Base-by-base conservation (phyloP, 352 stramenopile genomes). In the Pythium biforme region DNA sequence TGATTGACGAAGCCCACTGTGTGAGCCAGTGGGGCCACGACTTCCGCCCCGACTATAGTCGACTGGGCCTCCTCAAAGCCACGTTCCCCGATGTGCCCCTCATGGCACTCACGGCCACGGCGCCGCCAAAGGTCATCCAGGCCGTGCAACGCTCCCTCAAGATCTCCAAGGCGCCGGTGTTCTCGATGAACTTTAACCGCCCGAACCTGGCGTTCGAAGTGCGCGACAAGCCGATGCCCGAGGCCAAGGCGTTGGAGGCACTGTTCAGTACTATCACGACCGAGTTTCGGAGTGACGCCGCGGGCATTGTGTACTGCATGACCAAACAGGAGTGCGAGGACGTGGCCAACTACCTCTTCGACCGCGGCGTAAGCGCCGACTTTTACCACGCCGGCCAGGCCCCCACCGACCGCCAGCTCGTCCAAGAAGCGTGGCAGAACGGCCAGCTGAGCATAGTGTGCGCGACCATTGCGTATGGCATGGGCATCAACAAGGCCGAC, bases 401-500 rank as follows among this genome's bases (percentile, higher is more conserved):
- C 4, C 81, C 71, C n/a, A 87, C 73, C 10, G 83, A 95, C 58
- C 81, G 84, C 10, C 83, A 95, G 65, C 73, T 94, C 45, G 83
- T 92, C 31, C 83, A 91, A 51, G 76, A 89, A 39, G 83, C 81
- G 1, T 92, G 81, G 81, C 81, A 91, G 56, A 81, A 73, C 33
- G 83, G 83, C 7, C 71, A 90, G 41, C 53, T 95, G 26, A 83
- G 92, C 65, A 92, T 98, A 45, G 94, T 98, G 50, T 97, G 96
- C 26, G 94, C 94, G 7, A 98, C 94, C 8, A 98, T 99, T 70
- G 94, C 94, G 14, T 99, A 98, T 70, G 95, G 95, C 33, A 90
- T 98, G 74, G 95, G 95, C 33, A 98, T 98, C 69, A 96, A 98
- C 76, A 98, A 98, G 68, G 82, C 91, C 26, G 86, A 98, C 65